These are phyloP conservation scores for Rhodotorula sp. DNA, from an alignment of 1,284 basidiomycete genomes.

Conservation along the genomic window DNA sequence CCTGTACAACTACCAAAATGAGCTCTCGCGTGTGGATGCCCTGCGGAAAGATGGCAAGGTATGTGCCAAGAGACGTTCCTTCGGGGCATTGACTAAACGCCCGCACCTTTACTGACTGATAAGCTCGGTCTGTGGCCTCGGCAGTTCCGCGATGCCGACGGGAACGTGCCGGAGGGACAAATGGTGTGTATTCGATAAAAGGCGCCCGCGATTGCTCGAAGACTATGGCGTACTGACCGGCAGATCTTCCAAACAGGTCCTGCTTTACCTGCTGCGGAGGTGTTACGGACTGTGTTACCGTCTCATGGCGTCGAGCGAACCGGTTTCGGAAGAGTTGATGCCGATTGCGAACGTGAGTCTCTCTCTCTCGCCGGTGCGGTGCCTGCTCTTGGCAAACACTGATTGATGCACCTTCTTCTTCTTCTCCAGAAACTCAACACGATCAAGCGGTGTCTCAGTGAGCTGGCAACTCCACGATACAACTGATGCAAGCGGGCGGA, in stretches of 20 bases:
- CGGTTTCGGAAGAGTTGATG: constrained; percentile 61
- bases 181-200: constrained; percentile 59
- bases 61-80: neutral
- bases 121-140: neutral
- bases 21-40: constrained; percentile 93
- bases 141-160: constrained; percentile 84
- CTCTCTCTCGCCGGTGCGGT: neutral
- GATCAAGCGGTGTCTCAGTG: constrained; percentile 42
- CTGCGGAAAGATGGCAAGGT: constrained; percentile 88
- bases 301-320: constrained; percentile 92
- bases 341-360: constrained; percentile 59
- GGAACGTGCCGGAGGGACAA: constrained; percentile 85
- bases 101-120: neutral
- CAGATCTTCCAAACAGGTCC: constrained; percentile 59
- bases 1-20: constrained; percentile 71
- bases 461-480: constrained; percentile 4
- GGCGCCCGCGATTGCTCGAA: neutral
- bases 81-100: neutral
- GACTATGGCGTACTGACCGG: neutral
- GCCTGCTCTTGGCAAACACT: neutral
- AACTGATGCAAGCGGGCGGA: constrained; percentile 13
- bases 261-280: constrained; percentile 85
- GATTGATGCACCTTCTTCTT: too few species aligned
- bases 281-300: constrained; percentile 97
- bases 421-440: constrained; percentile 45